Base-by-base conservation (phyloP, 202 grass and related monocot genomes). In the Cymbopogon flexuosus region DNA sequence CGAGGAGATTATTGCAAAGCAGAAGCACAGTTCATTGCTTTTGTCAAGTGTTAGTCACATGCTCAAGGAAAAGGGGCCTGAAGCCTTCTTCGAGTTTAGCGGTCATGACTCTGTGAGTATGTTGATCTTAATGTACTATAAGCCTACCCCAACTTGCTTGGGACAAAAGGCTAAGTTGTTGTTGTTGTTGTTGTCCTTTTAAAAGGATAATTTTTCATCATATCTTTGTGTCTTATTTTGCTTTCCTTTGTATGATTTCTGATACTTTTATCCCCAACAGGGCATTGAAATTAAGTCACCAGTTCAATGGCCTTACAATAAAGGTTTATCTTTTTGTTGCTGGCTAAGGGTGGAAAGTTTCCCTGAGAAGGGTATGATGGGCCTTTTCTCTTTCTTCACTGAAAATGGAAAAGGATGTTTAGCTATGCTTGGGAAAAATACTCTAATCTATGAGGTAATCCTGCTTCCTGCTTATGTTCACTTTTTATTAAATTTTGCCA, bases 31-130 rank as follows among this genome's bases (percentile, higher is more conserved):
- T 74, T 91, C 92, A 14, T 87, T 98, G 51, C 92, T 98, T 85
- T 79, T 98, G 90, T 86, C 86, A 84, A 94, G 92, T 86, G 84
- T 98, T 83, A 86, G 78, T 69, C 88, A 91, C 77, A 95, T 98
- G 92, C 90, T 98, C 68, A 98, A 98, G 90, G 95, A 98, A 88
- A 94, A 93, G 71, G 95, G 95, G 5, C 95, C 95, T 78, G 95
- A 98, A 77, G 95, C 95, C 68, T 98, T 98, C 82, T 98, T 98
- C 43, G 95, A 98, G 45, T 95, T 95, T 70, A 95, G 75, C 13
- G 84, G 95, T 76, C 62, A 80, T 86, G 90, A 95, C 73, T 98
- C 95, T 85, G 95, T 98, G 70, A 85, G 95, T 72, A 57, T 86
- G 39, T 54, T 52, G 8, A 37, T 73, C 80, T 46, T 69, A 22